Base-by-base conservation (phyloP, 441 rosid species). In the Gossypium lobatum region DNA sequence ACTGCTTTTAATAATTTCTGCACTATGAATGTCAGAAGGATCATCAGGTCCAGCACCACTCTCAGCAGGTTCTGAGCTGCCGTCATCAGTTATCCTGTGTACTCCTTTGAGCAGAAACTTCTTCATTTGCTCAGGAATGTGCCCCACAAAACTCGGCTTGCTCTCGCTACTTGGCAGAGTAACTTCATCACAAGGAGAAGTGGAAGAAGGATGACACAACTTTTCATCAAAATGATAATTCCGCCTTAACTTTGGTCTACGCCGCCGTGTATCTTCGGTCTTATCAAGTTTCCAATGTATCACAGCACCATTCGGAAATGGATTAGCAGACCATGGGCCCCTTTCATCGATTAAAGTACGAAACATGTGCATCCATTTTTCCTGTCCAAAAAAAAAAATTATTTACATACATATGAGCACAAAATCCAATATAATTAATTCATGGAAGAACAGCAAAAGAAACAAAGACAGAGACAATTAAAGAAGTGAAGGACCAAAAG, bases 291-390 rank as follows among this genome's bases (percentile, higher is more conserved):
- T 96, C 99, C 98, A 96, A 76, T 88, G 94, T 53, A 73, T 84
- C 64, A 86, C 72, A 74, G 86, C 82, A 78, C 78, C 81, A 83
- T 89, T 91, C 65, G 98, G 99, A 87, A 96, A 96, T 66, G 95
- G 94, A 87, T 87, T 86, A 59, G 99, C 97, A 71, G 98, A 96
- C 99, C 99, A 96, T 20, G 99, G 97, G 73, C 99, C 98, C 82
- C 99, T 85, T 80, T 92, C 99, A 82, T 96, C 99, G 77, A 93
- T 92, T 83, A 93, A 83, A 77, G 91, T 80, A 67, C 99, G 98
- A 75, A 93, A 91, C 91, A 95, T 84, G 87, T 87, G 98, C 79
- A 93, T 91, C 97, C 98, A 95, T 80, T 92, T 95, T 83, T 88
- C 97, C 97, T 91, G 81, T 73, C 59, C 62, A 64, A 59, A 57